phyloP scores from a whole-genome alignment of 2,329 filamentous ascomycete genomes.

The Dactylonectria macrodidyma region DNA sequence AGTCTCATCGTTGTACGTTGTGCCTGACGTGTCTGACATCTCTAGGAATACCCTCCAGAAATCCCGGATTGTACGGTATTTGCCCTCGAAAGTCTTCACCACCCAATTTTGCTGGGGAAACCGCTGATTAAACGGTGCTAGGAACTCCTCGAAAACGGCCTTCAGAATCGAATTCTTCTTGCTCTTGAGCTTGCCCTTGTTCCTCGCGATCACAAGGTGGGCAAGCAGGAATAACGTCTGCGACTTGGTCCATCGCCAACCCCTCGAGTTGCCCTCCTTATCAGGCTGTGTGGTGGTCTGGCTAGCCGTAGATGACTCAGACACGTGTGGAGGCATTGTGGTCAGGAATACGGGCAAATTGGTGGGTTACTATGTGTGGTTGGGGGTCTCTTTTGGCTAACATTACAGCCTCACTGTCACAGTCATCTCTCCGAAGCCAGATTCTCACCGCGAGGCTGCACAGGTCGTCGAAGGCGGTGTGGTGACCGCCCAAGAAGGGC shows the following conservation, averaged over 20 bases:
- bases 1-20: not conserved
- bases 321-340: too few relatives aligned
- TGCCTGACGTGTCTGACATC: not conserved
- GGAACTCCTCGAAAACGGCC: not conserved
- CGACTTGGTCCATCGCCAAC: not conserved
- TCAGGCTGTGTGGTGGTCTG: too few relatives aligned
- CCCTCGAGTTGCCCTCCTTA: too few relatives aligned
- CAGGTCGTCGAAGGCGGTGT: too few relatives aligned
- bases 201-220: not conserved
- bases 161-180: constrained; percentile 4
- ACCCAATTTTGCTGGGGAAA: not conserved
- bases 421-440: too few relatives aligned
- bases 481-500: too few relatives aligned
- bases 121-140: not conserved
- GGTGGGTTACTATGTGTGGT: too few relatives aligned
- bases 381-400: too few relatives aligned
- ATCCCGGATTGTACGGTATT: not conserved
- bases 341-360: too few relatives aligned
- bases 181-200: not conserved
- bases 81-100: not conserved
- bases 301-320: too few relatives aligned
- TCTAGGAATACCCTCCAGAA: constrained; percentile 6
- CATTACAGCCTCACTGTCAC: too few relatives aligned
- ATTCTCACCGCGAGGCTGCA: too few relatives aligned
- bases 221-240: not conserved